Percentiles rank a stretch among this genome's conserved stretches.
phyloP scores from a whole-genome alignment of 768 basidiomycete genomes.

The Boletus reticulatus region DNA sequence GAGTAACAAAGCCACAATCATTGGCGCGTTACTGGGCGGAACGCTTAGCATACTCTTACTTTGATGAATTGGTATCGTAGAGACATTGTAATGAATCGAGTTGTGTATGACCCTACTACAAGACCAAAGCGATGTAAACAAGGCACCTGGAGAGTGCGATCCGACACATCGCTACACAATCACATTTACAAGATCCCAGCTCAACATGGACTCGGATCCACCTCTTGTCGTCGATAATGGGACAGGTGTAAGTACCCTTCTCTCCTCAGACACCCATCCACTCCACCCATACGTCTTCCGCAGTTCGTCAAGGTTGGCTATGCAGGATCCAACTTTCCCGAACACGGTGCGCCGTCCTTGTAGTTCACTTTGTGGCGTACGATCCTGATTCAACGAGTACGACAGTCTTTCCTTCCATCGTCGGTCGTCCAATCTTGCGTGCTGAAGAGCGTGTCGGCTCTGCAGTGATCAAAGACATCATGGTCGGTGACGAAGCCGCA shows the following conservation, averaged over 20 bases:
- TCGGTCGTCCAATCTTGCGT: constrained; percentile 95
- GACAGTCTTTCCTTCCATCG: constrained; percentile 91
- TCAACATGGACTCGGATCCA: constrained; percentile 30
- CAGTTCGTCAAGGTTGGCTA: constrained; percentile 92
- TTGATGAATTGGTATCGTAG: constrained; percentile 1
- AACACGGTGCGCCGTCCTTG: constrained; percentile 60
- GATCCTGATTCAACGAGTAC: background rate
- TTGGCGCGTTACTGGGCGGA: constrained; percentile 15
- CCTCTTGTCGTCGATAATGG: constrained; percentile 87
- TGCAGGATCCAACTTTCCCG: constrained; percentile 93
- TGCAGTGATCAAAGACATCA: constrained; percentile 91
- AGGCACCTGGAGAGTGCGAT: background rate
- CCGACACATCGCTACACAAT: too few species aligned
- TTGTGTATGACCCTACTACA: background rate
- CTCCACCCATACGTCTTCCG: background rate
- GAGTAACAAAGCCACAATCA: constrained; percentile 8
- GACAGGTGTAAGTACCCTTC: constrained; percentile 65
- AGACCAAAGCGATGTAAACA: constrained; percentile 26
- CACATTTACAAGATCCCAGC: background rate
- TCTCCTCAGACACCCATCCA: constrained; percentile 6
- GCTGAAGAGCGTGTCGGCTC: constrained; percentile 93
- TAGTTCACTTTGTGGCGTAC: background rate
- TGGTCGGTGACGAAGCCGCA: constrained; percentile 97
- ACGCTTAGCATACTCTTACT: constrained; percentile 11
- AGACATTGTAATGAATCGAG: too few species aligned